Conservation (phyloP, 345 rosid species). For the Capsella bursapastoris region DNA sequence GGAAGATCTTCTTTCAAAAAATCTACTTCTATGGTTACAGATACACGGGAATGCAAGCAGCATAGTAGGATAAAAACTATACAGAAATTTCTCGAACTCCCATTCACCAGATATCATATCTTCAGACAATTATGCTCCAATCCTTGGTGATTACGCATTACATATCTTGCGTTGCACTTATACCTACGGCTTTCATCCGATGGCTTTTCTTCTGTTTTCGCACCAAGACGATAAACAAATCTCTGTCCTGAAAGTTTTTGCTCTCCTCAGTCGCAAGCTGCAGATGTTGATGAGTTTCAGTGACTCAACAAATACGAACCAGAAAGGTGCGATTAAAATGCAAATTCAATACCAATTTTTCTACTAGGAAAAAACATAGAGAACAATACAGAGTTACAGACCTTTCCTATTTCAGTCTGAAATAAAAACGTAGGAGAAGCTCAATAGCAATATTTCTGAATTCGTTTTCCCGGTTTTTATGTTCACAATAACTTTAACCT, state of each 20-base stretch:
- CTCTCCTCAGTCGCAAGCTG: conserved; percentile 91
- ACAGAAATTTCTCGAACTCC: conserved; percentile 26
- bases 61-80: conserved; percentile 31
- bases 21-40: too few species aligned
- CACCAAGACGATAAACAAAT: conserved; percentile 74
- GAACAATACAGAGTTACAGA: conserved; percentile 24
- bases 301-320: background rate
- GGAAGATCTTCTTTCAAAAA: too few species aligned
- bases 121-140: conserved; percentile 30
- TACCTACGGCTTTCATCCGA: conserved; percentile 44
- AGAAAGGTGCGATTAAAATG: background rate
- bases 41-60: conserved; percentile 1
- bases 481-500: conserved; percentile 93
- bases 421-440: conserved; percentile 65
- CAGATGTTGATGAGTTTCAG: conserved; percentile 18
- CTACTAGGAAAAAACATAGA: background rate
- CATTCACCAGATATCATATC: conserved; percentile 4
- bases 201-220: conserved; percentile 71
- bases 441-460: conserved; percentile 88
- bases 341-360: background rate
- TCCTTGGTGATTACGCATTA: background rate
- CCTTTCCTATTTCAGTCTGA: conserved; percentile 94
- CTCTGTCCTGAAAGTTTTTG: conserved; percentile 75
- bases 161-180: conserved; percentile 28
- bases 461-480: conserved; percentile 90